These are phyloP conservation scores for Starmerella riodocensis DNA, from an alignment of 805 yeast species.

Conservation along the genomic window DNA sequence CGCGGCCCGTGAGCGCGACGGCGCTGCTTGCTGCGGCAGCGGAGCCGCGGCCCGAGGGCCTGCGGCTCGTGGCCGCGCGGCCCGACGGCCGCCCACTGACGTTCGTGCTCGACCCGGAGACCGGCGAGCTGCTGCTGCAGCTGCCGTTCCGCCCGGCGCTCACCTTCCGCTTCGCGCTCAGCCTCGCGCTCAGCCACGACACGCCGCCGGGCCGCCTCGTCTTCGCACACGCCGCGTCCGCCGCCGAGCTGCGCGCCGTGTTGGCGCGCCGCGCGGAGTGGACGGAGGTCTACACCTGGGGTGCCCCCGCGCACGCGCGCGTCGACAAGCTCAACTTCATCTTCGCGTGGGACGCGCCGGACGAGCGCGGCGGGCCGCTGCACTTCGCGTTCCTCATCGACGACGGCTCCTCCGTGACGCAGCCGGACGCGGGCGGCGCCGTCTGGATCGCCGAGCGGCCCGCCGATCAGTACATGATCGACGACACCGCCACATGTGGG, in stretches of 20 bases:
- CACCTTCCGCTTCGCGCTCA: conserved; percentile 13
- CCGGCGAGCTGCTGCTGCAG: conserved; percentile 15
- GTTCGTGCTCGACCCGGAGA: conserved; percentile 19
- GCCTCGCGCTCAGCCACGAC: conserved; percentile 15
- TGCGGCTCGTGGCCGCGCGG: conserved; percentile 4
- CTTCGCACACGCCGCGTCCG: conserved; percentile 11
- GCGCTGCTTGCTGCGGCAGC: conserved; percentile 7
- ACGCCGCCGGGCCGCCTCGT: conserved; percentile 9
- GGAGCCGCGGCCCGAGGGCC: not conserved
- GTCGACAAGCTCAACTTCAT: conserved; percentile 70
- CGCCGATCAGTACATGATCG: not conserved
- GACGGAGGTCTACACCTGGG: conserved; percentile 8
- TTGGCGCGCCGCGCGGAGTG: conserved; percentile 7
- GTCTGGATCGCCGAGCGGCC: conserved; percentile 26
- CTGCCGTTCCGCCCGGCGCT: conserved; percentile 18
- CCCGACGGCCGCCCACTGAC: conserved; percentile 16
- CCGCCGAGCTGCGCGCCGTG: conserved; percentile 3
- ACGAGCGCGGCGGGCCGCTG: conserved; percentile 24
- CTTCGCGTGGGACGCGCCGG: conserved; percentile 17
- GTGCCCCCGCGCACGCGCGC: conserved; percentile 64
- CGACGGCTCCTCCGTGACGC: conserved; percentile 14
- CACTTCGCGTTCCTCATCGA: conserved; percentile 33
- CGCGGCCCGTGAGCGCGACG: conserved; percentile 7
- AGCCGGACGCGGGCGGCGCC: conserved; percentile 18
- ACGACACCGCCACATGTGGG: not conserved